phyloP scores from a whole-genome alignment of 768 basidiomycete genomes.

The Paxillus rubicundulus region DNA sequence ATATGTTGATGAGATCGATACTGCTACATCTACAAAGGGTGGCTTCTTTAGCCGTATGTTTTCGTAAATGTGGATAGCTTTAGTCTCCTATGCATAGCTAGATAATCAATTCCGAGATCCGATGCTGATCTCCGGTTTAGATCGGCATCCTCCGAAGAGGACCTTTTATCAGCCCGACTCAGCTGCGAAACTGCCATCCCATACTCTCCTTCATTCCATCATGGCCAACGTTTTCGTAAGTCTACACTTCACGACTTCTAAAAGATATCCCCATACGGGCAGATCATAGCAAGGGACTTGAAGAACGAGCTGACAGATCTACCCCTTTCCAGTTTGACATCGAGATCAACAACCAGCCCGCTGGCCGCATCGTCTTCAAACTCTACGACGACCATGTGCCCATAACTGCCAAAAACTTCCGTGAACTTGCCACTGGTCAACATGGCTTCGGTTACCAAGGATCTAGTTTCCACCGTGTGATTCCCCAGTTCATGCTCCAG shows the following conservation, averaged over 20 bases:
- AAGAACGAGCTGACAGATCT: neutral
- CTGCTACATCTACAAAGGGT: neutral
- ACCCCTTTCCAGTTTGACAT: slow-evolving; percentile 60
- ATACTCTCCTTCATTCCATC: slow-evolving; percentile 9
- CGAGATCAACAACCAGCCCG: slow-evolving; percentile 36
- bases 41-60: slow-evolving; percentile 15
- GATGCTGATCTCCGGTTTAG: slow-evolving; percentile 14
- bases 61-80: too few species aligned
- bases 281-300: neutral
- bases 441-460: slow-evolving; percentile 74
- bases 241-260: neutral
- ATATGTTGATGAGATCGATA: slow-evolving; percentile 36
- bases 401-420: slow-evolving; percentile 79
- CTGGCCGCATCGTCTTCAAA: slow-evolving; percentile 75
- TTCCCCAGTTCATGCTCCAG: slow-evolving; percentile 85
- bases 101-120: slow-evolving; percentile 13
- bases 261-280: neutral
- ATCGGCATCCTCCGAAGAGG: slow-evolving; percentile 17
- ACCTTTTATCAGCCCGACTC: slow-evolving; percentile 10
- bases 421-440: slow-evolving; percentile 78
- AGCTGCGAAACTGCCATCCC: neutral
- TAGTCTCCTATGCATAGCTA: too few species aligned
- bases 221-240: slow-evolving; percentile 20
- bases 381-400: slow-evolving; percentile 81
- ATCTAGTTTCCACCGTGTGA: slow-evolving; percentile 75